A percentile compares a stretch with the other conserved stretches of the same genome.
Conservation (phyloP, 768 basidiomycete genomes). For the Boletus insuetus region DNA sequence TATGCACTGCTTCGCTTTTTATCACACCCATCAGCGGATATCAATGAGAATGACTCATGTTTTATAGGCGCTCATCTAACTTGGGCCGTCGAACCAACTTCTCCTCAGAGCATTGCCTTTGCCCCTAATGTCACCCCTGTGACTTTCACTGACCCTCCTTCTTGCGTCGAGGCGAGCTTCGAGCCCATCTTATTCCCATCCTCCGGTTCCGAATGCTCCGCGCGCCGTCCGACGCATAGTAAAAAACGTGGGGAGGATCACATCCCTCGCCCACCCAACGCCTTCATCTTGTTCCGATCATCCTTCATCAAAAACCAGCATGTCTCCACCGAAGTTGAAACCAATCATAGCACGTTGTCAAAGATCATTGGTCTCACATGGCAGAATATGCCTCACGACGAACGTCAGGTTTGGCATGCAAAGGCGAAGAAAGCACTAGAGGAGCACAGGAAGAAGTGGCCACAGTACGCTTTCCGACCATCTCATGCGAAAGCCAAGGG, state of each 20-base stretch:
- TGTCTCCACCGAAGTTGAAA: slow-evolving; percentile 74
- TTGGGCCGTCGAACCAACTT: slow-evolving; percentile 44
- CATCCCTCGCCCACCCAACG: slow-evolving; percentile 82
- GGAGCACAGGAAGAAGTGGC: slow-evolving; percentile 69
- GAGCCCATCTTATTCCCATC: slow-evolving; percentile 62
- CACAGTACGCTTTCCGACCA: slow-evolving; percentile 73
- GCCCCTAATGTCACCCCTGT: slow-evolving; percentile 57
- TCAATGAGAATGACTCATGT: slow-evolving; percentile 14
- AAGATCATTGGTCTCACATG: slow-evolving; percentile 85
- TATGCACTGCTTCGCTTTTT: slow-evolving; percentile 8
- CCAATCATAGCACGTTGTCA: slow-evolving; percentile 78
- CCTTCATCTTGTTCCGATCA: slow-evolving; percentile 84
- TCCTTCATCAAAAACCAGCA: slow-evolving; percentile 79
- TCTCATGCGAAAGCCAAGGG: slow-evolving; percentile 40
- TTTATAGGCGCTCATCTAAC: slow-evolving; percentile 40
- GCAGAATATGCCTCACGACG: slow-evolving; percentile 73
- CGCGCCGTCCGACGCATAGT: slow-evolving; percentile 51
- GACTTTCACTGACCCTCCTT: slow-evolving; percentile 50
- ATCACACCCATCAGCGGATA: slow-evolving; percentile 1
- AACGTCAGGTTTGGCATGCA: slow-evolving; percentile 73
- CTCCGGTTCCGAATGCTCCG: slow-evolving; percentile 27
- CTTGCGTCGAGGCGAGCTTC: slow-evolving; percentile 34
- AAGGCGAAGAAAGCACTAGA: slow-evolving; percentile 72
- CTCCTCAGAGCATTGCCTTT: slow-evolving; percentile 48
- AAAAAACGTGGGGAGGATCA: slow-evolving; percentile 74